phyloP scores from a whole-genome alignment of 2,329 filamentous ascomycete genomes.

The Ceratocystis destructans region DNA sequence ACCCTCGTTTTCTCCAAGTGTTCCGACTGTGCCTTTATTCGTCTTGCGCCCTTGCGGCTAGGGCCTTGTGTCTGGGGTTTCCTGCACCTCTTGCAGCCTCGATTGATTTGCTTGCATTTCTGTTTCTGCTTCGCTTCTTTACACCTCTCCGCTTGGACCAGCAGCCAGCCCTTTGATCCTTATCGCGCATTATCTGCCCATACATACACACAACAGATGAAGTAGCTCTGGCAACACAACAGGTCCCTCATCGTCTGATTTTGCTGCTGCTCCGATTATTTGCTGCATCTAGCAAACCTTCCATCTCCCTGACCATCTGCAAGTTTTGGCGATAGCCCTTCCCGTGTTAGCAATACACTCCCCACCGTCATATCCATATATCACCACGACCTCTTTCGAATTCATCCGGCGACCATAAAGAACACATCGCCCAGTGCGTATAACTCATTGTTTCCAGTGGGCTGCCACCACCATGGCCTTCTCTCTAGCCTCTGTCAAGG shows the following conservation, averaged over 20 bases:
- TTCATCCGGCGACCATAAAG: neutral
- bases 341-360: neutral
- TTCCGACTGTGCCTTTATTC: neutral
- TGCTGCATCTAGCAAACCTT: neutral
- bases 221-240: neutral
- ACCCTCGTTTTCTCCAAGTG: neutral
- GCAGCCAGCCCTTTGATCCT: no score
- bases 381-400: neutral
- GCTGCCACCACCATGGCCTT: constrained; percentile 28
- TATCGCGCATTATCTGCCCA: neutral
- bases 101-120: neutral
- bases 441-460: constrained; percentile 10
- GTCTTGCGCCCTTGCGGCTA: neutral
- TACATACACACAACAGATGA: neutral
- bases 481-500: constrained; percentile 23
- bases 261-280: neutral
- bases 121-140: neutral
- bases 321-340: neutral
- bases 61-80: neutral
- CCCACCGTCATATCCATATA: neutral
- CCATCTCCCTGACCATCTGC: neutral
- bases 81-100: neutral
- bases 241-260: neutral
- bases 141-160: neutral
- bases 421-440: neutral